Base-by-base conservation (phyloP, 768 basidiomycete genomes). In the Ramaria sp. region DNA sequence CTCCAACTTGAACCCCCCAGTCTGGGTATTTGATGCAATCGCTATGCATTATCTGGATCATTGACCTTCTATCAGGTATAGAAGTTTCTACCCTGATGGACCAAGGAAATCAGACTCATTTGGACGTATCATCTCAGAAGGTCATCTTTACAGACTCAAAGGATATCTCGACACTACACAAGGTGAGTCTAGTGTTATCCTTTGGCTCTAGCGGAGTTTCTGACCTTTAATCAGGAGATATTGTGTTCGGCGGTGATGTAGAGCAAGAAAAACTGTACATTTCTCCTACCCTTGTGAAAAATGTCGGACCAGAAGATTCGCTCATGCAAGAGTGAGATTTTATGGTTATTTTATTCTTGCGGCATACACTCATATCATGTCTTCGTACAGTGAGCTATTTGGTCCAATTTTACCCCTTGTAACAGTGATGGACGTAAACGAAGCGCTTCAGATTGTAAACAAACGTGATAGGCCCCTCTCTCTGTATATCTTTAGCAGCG, bases 141-240 rank as follows among this genome's bases (percentile, higher is more conserved):
- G 67, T 24, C 82, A 85, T 49, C 77, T 78, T 52, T 60, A 65
- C 18, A 79, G 88, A 6, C 60, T 90, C 57, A 78, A 81, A 56
- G 67, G 71, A 6, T 60, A 87, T 30, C 62, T 90, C n/a, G 79
- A 85, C 58, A 70, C 65, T 27, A 87, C 85, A 0, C 70, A 82
- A 55, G 90, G 88, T 28, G 73, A 67, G 27, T 41, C 38, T 8
- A 2, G 12, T 10, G 9, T n/a, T n/a, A n/a, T n/a, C n/a, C n/a
- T n/a, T n/a, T n/a, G n/a, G n/a, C n/a, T n/a, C n/a, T n/a, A n/a
- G n/a, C n/a, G n/a, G n/a, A n/a, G n/a, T n/a, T 22, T n/a, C 18
- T 52, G 18, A 13, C 20, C 1, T 28, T 3, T 41, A 42, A n/a
- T 13, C 41, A 48, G 70, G 70, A 0, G 53, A 65, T 32, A 56